Base-by-base conservation (phyloP, 108 stramenopile genomes). In the Schizochytrium sp. region DNA sequence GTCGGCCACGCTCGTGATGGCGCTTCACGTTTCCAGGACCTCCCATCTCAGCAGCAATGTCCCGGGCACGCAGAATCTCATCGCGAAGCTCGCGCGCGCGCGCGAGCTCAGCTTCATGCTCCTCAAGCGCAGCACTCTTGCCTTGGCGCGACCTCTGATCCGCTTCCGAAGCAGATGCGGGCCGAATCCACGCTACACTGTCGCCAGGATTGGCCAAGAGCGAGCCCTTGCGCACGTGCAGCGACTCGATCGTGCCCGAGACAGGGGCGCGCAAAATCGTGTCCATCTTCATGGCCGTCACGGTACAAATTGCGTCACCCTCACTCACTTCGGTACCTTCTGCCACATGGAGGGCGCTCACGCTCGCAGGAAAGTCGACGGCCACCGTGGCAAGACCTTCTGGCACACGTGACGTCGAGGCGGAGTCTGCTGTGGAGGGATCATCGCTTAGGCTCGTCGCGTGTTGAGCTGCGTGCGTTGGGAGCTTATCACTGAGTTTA, bases 231-330 rank as follows among this genome's bases (percentile, higher is more conserved):
- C 94, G 95, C 8, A 97, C 97, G 25, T 87, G 93, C 43, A 99
- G 91, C 58, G 91, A 63, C 87, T 91, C 94, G 14, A 99, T 96
- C 44, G 89, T 88, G 25, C 98, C 98, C 58, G 89, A 91, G 41
- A 92, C 92, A 14, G 98, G 95, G 6, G 96, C 92, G n/a, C 95
- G 87, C n/a, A 98, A 96, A 57, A 95, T 92, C n/a, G 98, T 98
- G 91, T 99, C 98, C 98, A 99, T 99, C 90, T 99, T 99, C 98
- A 99, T 99, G n/a, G 98, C 98, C 5, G 93, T 93, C 72, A 98
- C 91, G 5, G 95, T 93, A 8, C 97, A 91, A 45, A 98, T 91
- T 4, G 96, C 95, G 88, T 97, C 95, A 25, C 97, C 98, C 25
- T 92, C 92, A 87, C 94, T 93, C 25, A 98, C 97, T 21, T 88